Conservation (phyloP, 768 basidiomycete species). For the Pulveroboletus sp. region DNA sequence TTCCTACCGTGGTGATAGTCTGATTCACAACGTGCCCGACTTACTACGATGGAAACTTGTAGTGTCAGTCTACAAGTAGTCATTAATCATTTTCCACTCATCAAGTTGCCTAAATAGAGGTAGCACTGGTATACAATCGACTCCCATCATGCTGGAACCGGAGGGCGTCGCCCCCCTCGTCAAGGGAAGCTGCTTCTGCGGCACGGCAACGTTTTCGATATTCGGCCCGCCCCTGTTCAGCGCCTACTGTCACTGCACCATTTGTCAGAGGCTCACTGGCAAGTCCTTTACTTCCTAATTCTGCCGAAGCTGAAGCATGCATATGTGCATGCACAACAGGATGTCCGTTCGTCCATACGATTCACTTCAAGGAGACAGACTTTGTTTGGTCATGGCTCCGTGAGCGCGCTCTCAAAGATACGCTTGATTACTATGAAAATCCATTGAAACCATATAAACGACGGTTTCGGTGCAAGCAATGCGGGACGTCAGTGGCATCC, state of each 20-base stretch:
- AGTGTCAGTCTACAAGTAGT: no score
- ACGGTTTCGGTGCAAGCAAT: conserved; percentile 60
- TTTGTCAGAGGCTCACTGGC: conserved; percentile 65
- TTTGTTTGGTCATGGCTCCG: conserved; percentile 48
- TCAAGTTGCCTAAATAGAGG: no score
- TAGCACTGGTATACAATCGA: no score
- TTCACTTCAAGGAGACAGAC: conserved; percentile 49
- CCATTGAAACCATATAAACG: conserved; percentile 55
- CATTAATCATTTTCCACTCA: no score
- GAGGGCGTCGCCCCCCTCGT: conserved; percentile 21
- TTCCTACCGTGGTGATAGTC: no score
- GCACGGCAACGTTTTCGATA: conserved; percentile 46
- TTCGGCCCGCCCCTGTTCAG: conserved; percentile 48
- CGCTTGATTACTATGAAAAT: conserved; percentile 47
- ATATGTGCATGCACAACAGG: conserved; percentile 7
- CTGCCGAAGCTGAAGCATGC: background rate
- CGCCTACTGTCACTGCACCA: conserved; percentile 69
- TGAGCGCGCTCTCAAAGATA: conserved; percentile 29
- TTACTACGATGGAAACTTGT: no score
- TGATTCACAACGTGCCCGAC: no score
- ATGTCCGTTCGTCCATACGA: conserved; percentile 59
- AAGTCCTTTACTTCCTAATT: conserved; percentile 5
- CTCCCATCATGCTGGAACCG: conserved; percentile 10
- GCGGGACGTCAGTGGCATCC: conserved; percentile 53
- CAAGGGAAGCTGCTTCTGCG: conserved; percentile 60